phyloP scores from a whole-genome alignment of 164 flowering plant species.

The Cinnamomum chago region DNA sequence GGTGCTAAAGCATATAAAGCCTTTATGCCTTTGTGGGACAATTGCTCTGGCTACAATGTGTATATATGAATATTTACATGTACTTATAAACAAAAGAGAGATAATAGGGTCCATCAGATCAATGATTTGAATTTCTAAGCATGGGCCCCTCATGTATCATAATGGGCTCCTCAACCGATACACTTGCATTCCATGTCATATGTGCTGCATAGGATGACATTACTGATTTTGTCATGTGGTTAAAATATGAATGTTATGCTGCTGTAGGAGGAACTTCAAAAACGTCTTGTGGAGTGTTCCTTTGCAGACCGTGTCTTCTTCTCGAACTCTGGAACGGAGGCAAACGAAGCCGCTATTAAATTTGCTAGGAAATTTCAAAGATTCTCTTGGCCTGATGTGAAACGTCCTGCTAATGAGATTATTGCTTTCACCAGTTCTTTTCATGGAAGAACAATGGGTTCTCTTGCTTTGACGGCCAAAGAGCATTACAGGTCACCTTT shows the following conservation, averaged over 20 bases:
- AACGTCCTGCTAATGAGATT: slow-evolving; percentile 61
- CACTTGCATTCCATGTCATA: too few species aligned
- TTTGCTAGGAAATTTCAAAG: slow-evolving; percentile 84
- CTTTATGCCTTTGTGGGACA: too few species aligned
- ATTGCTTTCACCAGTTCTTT: slow-evolving; percentile 69
- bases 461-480: slow-evolving; percentile 94
- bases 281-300: slow-evolving; percentile 62
- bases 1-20: too few species aligned
- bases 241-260: neutral
- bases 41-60: too few species aligned
- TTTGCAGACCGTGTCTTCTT: slow-evolving; percentile 93
- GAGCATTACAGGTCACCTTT: slow-evolving; percentile 77
- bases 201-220: neutral
- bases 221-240: neutral
- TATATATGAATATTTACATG: too few species aligned
- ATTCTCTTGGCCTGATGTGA: slow-evolving; percentile 38
- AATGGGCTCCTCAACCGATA: too few species aligned
- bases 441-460: slow-evolving; percentile 95
- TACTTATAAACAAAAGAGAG: too few species aligned
- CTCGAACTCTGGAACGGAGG: slow-evolving; percentile 90
- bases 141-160: too few species aligned
- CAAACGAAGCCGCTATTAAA: slow-evolving; percentile 95
- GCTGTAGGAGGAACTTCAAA: slow-evolving; percentile 69
- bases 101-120: too few species aligned
- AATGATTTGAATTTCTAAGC: too few species aligned